phyloP scores from a whole-genome alignment of 2,329 filamentous ascomycete species.

The Xylariaceae sp. region DNA sequence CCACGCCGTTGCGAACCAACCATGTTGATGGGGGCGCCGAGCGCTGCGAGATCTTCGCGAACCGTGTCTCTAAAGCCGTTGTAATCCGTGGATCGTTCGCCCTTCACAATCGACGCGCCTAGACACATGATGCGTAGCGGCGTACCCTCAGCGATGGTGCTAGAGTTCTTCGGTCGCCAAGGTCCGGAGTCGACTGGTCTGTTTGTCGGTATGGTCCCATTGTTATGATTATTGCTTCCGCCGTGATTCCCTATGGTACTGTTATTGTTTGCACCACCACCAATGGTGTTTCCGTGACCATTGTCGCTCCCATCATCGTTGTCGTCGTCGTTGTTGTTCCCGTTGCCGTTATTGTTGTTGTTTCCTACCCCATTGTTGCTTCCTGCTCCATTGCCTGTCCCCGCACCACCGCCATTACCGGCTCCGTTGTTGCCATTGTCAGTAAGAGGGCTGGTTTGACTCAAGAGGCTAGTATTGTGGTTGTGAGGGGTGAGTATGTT shows the following conservation, averaged over 20 bases:
- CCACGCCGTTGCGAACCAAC: slow-evolving; percentile 32
- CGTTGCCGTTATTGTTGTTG: background rate
- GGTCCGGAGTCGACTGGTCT: slow-evolving; percentile 2
- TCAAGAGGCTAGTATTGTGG: background rate
- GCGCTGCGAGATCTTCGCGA: slow-evolving; percentile 24
- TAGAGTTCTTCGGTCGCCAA: slow-evolving; percentile 26
- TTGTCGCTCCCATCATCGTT: background rate
- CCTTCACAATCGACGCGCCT: slow-evolving; percentile 29
- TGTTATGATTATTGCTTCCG: background rate
- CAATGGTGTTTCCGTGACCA: slow-evolving; percentile 4
- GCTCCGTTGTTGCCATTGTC: background rate
- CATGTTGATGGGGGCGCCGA: slow-evolving; percentile 29
- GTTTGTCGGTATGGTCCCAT: slow-evolving; percentile 1
- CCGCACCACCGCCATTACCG: background rate
- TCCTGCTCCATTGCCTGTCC: background rate
- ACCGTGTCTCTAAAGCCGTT: slow-evolving; percentile 29
- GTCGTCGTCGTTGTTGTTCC: background rate
- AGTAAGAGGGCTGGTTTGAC: background rate
- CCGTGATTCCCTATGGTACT: slow-evolving; percentile 7
- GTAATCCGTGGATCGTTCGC: slow-evolving; percentile 25
- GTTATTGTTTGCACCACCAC: background rate
- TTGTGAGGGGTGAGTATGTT: slow-evolving; percentile 16
- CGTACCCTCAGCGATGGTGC: slow-evolving; percentile 25
- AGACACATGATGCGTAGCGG: slow-evolving; percentile 31
- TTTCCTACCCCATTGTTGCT: background rate